Conservation (phyloP, 371 early-diverging fungal genomes). For the Sporodiniella umbellata region DNA sequence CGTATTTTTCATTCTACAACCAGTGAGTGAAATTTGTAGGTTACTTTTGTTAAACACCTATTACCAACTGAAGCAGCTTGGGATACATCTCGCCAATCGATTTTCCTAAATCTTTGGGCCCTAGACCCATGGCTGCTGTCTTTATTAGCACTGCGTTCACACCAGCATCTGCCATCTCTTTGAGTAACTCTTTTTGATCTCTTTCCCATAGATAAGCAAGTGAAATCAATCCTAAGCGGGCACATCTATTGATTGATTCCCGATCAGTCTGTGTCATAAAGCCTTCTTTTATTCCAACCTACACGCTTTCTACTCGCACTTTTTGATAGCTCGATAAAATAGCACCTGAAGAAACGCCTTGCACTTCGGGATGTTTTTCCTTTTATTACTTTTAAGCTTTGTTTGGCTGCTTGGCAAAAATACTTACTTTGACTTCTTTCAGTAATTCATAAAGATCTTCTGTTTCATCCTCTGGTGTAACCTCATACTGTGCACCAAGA, state of each 20-base stretch:
- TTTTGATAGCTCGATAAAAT: constrained; percentile 98
- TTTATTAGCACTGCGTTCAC: constrained; percentile 92
- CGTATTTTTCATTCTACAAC: constrained; percentile 69
- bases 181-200: constrained; percentile 83
- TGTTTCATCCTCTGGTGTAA: constrained; percentile 86
- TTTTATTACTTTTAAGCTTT: constrained; percentile 4
- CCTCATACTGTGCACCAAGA: constrained; percentile 65
- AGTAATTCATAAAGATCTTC: constrained; percentile 92
- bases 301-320: constrained; percentile 95
- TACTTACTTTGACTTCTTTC: constrained; percentile 57
- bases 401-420: neutral
- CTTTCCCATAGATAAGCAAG: constrained; percentile 95
- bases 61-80: constrained; percentile 65
- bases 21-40: neutral
- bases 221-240: constrained; percentile 77
- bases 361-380: constrained; percentile 72
- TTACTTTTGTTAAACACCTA: neutral
- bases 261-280: neutral
- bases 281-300: constrained; percentile 18
- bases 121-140: constrained; percentile 90
- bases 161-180: constrained; percentile 89
- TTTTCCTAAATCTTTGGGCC: constrained; percentile 73
- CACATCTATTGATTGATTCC: constrained; percentile 64
- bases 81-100: constrained; percentile 78
- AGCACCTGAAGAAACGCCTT: constrained; percentile 97